A percentile compares a stretch with the other conserved stretches of the same genome.
phyloP scores from a whole-genome alignment of 306 rosid genomes.

The Elaeagnus macrophylla region DNA sequence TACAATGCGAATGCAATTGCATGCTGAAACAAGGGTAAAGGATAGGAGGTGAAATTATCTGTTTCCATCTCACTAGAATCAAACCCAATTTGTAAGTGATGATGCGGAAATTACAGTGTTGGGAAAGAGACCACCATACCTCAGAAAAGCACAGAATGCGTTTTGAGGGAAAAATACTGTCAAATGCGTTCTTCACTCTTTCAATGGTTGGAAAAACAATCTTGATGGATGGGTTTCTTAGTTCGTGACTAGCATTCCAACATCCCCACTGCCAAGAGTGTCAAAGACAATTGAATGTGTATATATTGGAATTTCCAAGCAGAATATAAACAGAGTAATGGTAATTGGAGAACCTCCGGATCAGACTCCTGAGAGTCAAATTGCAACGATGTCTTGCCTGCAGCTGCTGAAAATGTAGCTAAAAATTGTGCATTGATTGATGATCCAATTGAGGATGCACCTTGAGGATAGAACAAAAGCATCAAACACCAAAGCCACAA shows the following conservation, averaged over 20 bases:
- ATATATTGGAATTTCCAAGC: slow-evolving; percentile 8
- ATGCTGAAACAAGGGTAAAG: too few relatives aligned
- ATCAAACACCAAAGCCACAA: background rate
- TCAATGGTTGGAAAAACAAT: slow-evolving; percentile 65
- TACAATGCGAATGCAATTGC: too few relatives aligned
- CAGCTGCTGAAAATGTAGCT: slow-evolving; percentile 72
- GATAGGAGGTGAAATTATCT: too few relatives aligned
- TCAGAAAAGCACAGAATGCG: slow-evolving; percentile 71
- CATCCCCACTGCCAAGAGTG: slow-evolving; percentile 63
- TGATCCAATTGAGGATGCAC: slow-evolving; percentile 75
- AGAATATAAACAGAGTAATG: slow-evolving; percentile 3
- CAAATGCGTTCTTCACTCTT: slow-evolving; percentile 47
- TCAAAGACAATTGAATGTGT: slow-evolving; percentile 15
- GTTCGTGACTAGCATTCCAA: slow-evolving; percentile 66
- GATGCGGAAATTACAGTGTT: background rate
- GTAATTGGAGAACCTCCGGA: slow-evolving; percentile 49
- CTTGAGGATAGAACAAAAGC: slow-evolving; percentile 29
- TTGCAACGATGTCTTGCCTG: slow-evolving; percentile 56
- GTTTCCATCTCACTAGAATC: background rate
- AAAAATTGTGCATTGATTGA: slow-evolving; percentile 44
- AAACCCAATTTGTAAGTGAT: background rate
- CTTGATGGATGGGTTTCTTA: slow-evolving; percentile 55
- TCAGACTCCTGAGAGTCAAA: slow-evolving; percentile 82
- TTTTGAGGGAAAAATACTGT: slow-evolving; percentile 57
- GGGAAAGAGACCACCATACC: slow-evolving; percentile 28